A percentile compares a stretch with the other conserved stretches of the same genome.
These are phyloP conservation scores for Heliocybe sulcata DNA, from an alignment of 1,284 basidiomycete species.

Conservation along the genomic window DNA sequence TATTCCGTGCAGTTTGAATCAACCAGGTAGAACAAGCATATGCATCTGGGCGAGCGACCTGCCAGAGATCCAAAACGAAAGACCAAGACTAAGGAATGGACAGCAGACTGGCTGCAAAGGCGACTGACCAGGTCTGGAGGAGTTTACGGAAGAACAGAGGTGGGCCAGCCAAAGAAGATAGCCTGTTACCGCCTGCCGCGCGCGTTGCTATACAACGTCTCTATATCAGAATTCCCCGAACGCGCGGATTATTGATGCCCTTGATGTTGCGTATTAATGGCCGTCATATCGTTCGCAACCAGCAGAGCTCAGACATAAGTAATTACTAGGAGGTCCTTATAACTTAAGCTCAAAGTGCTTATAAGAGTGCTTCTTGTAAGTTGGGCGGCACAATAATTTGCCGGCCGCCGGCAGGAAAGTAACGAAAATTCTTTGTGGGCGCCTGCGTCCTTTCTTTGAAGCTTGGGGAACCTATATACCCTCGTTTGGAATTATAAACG, in stretches of 20 bases:
- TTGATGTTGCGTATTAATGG: too few species aligned
- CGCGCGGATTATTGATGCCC: neutral
- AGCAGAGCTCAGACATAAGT: too few species aligned
- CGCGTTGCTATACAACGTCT: neutral
- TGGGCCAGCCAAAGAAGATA: neutral
- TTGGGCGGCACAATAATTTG: neutral
- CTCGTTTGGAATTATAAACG: too few species aligned
- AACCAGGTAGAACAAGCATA: neutral
- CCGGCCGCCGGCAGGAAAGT: neutral
- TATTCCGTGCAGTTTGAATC: neutral
- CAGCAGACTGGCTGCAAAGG: constrained; percentile 28
- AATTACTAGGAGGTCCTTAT: too few species aligned
- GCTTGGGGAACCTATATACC: too few species aligned
- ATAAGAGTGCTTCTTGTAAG: too few species aligned
- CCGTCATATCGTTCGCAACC: too few species aligned
- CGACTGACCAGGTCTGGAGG: neutral
- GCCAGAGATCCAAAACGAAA: constrained; percentile 6
- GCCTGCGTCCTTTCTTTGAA: too few species aligned
- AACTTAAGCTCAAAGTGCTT: too few species aligned
- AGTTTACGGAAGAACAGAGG: neutral
- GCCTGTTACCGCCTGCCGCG: neutral
- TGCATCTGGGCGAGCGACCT: constrained; percentile 2
- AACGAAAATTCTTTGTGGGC: too few species aligned
- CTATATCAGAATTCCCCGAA: neutral
- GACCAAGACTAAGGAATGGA: constrained; percentile 23